Evolutionary conservation across 2,329 filamentous ascomycete species (phyloP), one percentile per base, ranked within the genome.

Genomic region (Tothia fuscella): DNA sequence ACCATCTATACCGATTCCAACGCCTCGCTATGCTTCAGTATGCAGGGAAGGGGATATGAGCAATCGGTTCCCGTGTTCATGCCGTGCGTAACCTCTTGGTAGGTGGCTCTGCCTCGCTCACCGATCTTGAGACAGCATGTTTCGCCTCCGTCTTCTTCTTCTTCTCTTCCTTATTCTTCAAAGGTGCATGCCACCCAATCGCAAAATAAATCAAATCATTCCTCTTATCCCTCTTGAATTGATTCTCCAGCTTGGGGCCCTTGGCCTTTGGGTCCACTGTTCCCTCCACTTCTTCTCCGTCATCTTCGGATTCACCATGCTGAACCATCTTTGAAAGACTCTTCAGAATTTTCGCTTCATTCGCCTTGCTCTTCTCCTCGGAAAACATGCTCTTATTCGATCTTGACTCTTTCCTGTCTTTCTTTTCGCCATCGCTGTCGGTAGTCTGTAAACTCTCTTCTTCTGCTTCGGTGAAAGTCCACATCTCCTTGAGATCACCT

Each of bases 401-500:
- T 14, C 45, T 38, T 30, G 46, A 42, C 6, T 47, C 35, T 12
- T 39, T 29, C 2, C 43, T 42, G 12, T 35, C 34, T 35, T 46
- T 20, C 25, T 50, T 39, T 25, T 43, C 43, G 25, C 42, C 44
- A 12, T 30, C 32, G 14, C 44, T 43, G 5, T 48, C 45, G 3
- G 36, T 37, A 3, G 49, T 49, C 19, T 52, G 48, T 13, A 51
- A 49, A 6, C 68, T 68, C 14, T 63, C 66, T 14, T 66, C 64
- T 32, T 66, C 60, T 1, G 62, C 65, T 56, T 96, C 89, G 0
- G 78, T 87, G 55, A 88, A 96, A 3, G 67, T 66, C 81, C 83
- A 93, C 74, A 96, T 80, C 31, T 78, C 61, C 38, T 66, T 67
- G 2, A 89, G 48, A 54, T 96, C 87, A 2, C 86, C 82, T 9